Conservation (phyloP, 495 filamentous ascomycete genomes). For the Tirmania nivea region DNA sequence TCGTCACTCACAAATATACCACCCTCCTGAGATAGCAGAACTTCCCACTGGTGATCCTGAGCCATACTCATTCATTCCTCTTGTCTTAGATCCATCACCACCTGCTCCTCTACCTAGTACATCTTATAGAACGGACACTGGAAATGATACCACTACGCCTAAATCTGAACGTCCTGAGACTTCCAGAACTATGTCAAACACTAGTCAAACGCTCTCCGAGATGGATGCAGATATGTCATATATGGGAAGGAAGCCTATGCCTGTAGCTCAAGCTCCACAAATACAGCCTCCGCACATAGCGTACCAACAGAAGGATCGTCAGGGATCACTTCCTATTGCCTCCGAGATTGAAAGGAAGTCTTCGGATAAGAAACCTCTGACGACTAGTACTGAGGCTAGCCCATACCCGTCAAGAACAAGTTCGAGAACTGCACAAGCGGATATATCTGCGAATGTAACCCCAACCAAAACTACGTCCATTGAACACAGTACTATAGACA, state of each 20-base stretch:
- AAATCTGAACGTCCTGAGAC: neutral
- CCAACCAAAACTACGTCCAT: too few relatives aligned
- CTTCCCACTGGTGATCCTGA: neutral
- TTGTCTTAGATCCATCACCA: constrained; percentile 69
- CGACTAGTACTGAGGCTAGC: neutral
- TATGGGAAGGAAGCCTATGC: neutral
- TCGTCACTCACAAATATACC: neutral
- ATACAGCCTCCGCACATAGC: constrained; percentile 53
- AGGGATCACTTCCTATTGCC: constrained; percentile 22
- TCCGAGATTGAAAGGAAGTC: neutral
- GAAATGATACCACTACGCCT: neutral
- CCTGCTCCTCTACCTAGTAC: constrained; percentile 30
- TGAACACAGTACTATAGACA: neutral
- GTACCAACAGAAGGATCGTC: constrained; percentile 66
- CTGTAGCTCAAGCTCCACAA: neutral
- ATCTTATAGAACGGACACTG: constrained; percentile 8
- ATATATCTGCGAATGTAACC: too few relatives aligned
- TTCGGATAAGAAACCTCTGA: neutral
- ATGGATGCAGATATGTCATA: neutral
- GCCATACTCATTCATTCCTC: constrained; percentile 54
- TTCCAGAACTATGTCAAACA: neutral
- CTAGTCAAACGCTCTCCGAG: neutral
- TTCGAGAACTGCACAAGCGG: neutral
- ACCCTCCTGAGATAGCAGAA: neutral
- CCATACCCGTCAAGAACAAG: neutral